phyloP scores from a whole-genome alignment of 345 rosid genomes.

The Gossypium sturtianum region DNA sequence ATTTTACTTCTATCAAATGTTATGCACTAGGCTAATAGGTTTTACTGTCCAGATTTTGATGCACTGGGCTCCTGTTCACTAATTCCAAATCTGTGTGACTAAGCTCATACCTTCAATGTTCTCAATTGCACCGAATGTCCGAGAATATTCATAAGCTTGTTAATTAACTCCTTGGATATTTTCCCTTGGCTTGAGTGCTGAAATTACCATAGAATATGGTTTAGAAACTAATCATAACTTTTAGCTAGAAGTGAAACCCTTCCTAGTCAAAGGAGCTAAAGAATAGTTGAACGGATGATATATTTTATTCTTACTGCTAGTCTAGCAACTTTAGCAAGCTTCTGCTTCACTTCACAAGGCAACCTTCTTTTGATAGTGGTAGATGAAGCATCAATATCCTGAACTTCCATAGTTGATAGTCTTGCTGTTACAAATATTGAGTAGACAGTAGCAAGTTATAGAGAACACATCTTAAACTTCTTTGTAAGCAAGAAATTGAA shows the following conservation, averaged over 20 bases:
- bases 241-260: neutral
- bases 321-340: conserved; percentile 44
- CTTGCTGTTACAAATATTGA: conserved; percentile 22
- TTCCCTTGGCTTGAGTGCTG: conserved; percentile 38
- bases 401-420: conserved; percentile 20
- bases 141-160: conserved; percentile 34
- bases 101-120: conserved; percentile 34
- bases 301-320: conserved; percentile 20
- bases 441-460: neutral
- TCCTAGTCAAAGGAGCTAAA: neutral
- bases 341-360: conserved; percentile 36
- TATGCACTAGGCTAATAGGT: neutral
- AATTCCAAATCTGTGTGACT: neutral
- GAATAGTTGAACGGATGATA: neutral
- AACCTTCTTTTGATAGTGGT: conserved; percentile 27
- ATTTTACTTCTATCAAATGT: neutral
- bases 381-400: conserved; percentile 25
- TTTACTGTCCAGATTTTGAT: neutral
- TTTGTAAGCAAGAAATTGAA: neutral
- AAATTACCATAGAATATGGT: conserved; percentile 7
- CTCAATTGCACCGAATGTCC: conserved; percentile 37
- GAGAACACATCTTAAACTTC: neutral
- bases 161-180: conserved; percentile 36
- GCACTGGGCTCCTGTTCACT: neutral
- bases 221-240: conserved; percentile 1